Conservation (phyloP, 2,329 filamentous ascomycete genomes). For the Colletotrichum orbiculare region DNA sequence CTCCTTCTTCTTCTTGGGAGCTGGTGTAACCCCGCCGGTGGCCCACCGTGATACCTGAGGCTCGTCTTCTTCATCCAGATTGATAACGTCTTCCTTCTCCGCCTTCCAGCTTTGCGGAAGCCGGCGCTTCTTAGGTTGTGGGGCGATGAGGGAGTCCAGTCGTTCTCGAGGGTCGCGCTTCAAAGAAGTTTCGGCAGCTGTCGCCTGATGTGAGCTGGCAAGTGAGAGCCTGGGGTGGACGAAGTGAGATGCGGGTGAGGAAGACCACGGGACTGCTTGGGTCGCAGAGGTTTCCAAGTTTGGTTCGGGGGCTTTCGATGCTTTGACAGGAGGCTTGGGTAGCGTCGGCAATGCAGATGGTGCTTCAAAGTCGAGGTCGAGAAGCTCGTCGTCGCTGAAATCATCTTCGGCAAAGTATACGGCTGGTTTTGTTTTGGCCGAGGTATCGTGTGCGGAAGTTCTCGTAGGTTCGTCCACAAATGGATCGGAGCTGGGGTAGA, state of each 20-base stretch:
- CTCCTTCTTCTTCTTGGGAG: constrained; percentile 46
- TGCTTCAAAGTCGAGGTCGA: constrained; percentile 76
- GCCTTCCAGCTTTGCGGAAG: constrained; percentile 65
- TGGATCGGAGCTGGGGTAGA: constrained; percentile 59
- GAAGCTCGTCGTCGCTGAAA: constrained; percentile 84
- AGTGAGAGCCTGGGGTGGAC: constrained; percentile 46
- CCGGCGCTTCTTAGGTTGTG: constrained; percentile 68
- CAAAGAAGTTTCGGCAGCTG: constrained; percentile 41
- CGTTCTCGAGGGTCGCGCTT: constrained; percentile 57
- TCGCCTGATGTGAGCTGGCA: constrained; percentile 36
- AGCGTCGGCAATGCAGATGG: constrained; percentile 60
- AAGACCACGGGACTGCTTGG: constrained; percentile 76
- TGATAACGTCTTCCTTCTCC: constrained; percentile 40
- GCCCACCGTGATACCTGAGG: constrained; percentile 15
- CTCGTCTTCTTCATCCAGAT: constrained; percentile 47
- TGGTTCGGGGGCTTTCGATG: constrained; percentile 39
- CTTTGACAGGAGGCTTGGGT: constrained; percentile 41
- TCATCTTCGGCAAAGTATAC: constrained; percentile 82
- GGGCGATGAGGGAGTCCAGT: constrained; percentile 43
- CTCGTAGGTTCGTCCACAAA: constrained; percentile 56
- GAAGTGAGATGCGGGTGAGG: constrained; percentile 66
- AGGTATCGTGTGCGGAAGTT: constrained; percentile 17
- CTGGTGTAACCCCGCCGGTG: constrained; percentile 42
- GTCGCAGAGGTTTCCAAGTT: constrained; percentile 22
- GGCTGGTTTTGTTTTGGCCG: constrained; percentile 42